Evolutionary conservation across 306 rosid species (phyloP), one percentile per base, ranked within the genome.

Genomic region (Citrullus colocynthis): DNA sequence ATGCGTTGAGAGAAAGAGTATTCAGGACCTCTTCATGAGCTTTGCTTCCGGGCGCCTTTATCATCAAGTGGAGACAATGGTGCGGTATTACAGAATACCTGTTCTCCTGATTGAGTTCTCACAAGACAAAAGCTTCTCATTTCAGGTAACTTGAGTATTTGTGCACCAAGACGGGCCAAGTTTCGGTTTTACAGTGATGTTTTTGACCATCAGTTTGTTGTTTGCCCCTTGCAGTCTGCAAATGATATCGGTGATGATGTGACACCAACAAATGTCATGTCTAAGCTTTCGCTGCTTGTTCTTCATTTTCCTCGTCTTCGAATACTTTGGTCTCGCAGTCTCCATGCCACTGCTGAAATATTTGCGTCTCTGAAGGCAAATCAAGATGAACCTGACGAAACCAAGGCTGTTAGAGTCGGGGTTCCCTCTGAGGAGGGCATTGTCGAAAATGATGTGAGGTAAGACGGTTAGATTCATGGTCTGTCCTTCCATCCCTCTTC

Each of bases 1-100:
- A 72, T 95, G 98, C 21, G 98, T 95, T 78, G 98, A 95, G 86
- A 92, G 98, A 82, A 94, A 94, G 90, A 94, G 98, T 83, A 94
- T 95, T 79, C 96, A 90, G 82, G 98, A 95, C 89, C 98, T 95
- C 66, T 95, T 89, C 79, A 87, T 84, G 98, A 95, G 97, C 88
- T 95, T 95, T 88, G 84, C 96, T 34, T 95, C 98, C 74, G 98
- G 98, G 59, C 98, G 97, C 66, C 98, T 95, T 69, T 95, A 92
- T 87, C 85, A 92, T 81, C 98, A 95, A 87, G 97, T 89, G 78
- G 98, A 92, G 85, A 92, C 90, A 74, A 95, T 95, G 97, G 91
- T 82, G 82, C 97, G 97, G 34, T 95, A 92, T 85, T 95, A 95
- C 78, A 92, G 90, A 82, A 89, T 95, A 84, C 98, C 98, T 21